Conservation (phyloP, 768 basidiomycete species). For the Grammothele lineata region DNA sequence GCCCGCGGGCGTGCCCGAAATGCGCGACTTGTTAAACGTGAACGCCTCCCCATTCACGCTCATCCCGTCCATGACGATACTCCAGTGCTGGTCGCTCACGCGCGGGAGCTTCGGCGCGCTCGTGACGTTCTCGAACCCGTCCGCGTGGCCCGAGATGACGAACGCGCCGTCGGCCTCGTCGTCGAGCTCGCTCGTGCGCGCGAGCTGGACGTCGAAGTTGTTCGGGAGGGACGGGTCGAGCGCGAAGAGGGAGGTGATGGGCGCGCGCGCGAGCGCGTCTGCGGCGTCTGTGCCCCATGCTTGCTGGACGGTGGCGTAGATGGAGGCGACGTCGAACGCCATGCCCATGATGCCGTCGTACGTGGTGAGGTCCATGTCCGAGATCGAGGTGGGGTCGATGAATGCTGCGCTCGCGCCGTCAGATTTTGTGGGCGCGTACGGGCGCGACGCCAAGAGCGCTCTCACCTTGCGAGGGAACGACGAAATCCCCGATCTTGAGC, state of each 20-base stretch:
- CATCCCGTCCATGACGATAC: constrained; percentile 27
- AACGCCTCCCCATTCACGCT: constrained; percentile 52
- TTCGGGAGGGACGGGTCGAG: constrained; percentile 19
- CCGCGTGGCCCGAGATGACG: constrained; percentile 24
- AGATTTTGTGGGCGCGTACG: constrained; percentile 47
- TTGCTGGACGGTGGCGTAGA: constrained; percentile 37
- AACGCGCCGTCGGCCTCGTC: constrained; percentile 23
- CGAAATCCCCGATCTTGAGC: constrained; percentile 32
- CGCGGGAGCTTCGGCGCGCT: constrained; percentile 35
- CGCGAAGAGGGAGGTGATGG: constrained; percentile 21
- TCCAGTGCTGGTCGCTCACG: constrained; percentile 25
- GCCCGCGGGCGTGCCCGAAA: constrained; percentile 16
- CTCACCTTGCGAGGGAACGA: constrained; percentile 52
- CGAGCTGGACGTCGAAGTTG: constrained; percentile 25
- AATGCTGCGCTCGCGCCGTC: constrained; percentile 43
- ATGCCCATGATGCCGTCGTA: constrained; percentile 63
- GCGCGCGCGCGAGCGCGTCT: constrained; percentile 11
- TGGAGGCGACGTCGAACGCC: constrained; percentile 72
- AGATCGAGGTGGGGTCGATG: constrained; percentile 26
- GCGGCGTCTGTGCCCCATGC: constrained; percentile 13
- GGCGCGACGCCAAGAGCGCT: constrained; percentile 71
- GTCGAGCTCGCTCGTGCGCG: constrained; percentile 18
- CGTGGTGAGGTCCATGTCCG: constrained; percentile 63
- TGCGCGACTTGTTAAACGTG: constrained; percentile 35
- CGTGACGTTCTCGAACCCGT: constrained; percentile 15